A percentile compares a stretch with the other conserved stretches of the same genome.
Evolutionary conservation across 495 filamentous ascomycete genomes (phyloP).

Genomic region (Aspergillus olivimuriae): DNA sequence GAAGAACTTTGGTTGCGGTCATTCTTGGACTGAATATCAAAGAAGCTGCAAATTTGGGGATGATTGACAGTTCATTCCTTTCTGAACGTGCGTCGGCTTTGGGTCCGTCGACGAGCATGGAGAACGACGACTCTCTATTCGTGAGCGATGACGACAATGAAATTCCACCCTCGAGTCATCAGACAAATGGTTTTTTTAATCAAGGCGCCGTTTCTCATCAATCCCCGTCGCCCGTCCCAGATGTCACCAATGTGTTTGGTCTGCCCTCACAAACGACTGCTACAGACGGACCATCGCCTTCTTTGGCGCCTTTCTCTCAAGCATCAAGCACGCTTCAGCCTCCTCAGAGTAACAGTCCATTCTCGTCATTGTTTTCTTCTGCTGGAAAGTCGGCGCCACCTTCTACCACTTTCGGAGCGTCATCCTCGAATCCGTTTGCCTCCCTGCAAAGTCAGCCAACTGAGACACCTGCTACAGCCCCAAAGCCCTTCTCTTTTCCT

Average conservation of each 20-base stretch:
- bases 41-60: conserved; percentile 39
- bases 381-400: too few relatives aligned
- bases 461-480: too few relatives aligned
- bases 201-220: not conserved
- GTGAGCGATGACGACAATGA: conserved; percentile 36
- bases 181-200: conserved; percentile 3
- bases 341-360: too few relatives aligned
- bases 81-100: conserved; percentile 11
- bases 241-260: conserved; percentile 1
- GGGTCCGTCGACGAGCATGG: conserved; percentile 1
- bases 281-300: too few relatives aligned
- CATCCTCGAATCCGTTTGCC: too few relatives aligned
- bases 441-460: too few relatives aligned
- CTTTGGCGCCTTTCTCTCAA: too few relatives aligned
- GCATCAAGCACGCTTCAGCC: too few relatives aligned
- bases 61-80: conserved; percentile 36
- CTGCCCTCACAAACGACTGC: conserved; percentile 8
- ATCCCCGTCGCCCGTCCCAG: conserved; percentile 3
- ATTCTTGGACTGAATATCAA: conserved; percentile 46
- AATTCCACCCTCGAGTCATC: not conserved
- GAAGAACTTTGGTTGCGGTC: conserved; percentile 41
- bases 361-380: too few relatives aligned
- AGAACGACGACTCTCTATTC: conserved; percentile 37
- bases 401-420: too few relatives aligned
- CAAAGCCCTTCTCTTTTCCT: too few relatives aligned